Conservation (phyloP, 23 red algal species). For the Cyanidioschyzon merolae region DNA sequence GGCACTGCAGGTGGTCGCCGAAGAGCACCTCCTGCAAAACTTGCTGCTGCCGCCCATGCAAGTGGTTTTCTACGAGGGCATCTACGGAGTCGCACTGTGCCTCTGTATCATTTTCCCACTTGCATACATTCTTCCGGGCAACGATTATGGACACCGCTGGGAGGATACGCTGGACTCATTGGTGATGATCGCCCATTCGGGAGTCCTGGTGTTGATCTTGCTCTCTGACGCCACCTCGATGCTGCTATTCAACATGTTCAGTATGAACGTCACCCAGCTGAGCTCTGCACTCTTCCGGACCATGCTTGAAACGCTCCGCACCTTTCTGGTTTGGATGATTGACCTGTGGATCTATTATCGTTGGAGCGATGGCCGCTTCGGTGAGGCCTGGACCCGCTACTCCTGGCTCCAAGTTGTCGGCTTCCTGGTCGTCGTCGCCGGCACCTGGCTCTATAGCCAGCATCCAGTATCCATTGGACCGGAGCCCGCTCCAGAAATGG, state of each 20-base stretch:
- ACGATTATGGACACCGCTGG: slow-evolving; percentile 46
- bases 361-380: slow-evolving; percentile 40
- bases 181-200: slow-evolving; percentile 61
- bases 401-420: slow-evolving; percentile 58
- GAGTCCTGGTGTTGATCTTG: slow-evolving; percentile 42
- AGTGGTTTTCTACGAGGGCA: slow-evolving; percentile 81
- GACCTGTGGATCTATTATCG: slow-evolving; percentile 79
- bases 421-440: slow-evolving; percentile 58
- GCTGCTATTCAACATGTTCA: slow-evolving; percentile 84
- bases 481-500: background rate
- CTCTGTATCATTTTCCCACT: slow-evolving; percentile 61
- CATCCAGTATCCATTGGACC: slow-evolving; percentile 19
- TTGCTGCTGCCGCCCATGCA: slow-evolving; percentile 61
- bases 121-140: slow-evolving; percentile 60
- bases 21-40: slow-evolving; percentile 80
- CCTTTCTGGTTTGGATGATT: slow-evolving; percentile 77
- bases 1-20: slow-evolving; percentile 65
- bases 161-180: slow-evolving; percentile 73
- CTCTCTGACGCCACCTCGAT: slow-evolving; percentile 53
- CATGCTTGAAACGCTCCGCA: slow-evolving; percentile 86
- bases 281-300: slow-evolving; percentile 63
- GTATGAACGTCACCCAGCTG: slow-evolving; percentile 79
- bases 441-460: slow-evolving; percentile 69
- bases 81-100: slow-evolving; percentile 70
- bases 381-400: slow-evolving; percentile 71